Conservation (phyloP, 2,329 filamentous ascomycete species). For the Coniochaeta sp. region DNA sequence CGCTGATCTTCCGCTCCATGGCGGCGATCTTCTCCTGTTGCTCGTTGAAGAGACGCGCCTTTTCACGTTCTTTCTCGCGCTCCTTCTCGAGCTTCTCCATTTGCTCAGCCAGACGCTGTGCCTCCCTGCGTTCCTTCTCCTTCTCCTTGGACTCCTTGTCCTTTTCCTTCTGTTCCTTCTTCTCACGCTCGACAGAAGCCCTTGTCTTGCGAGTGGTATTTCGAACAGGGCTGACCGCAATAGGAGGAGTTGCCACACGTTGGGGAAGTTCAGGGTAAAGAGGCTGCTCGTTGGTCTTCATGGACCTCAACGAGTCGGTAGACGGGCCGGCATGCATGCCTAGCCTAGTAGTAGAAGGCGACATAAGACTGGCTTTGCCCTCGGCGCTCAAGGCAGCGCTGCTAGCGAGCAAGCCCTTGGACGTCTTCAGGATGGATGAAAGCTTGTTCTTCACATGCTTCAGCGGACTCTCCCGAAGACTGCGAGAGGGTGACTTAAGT, state of each 20-base stretch:
- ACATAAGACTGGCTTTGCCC: conserved; percentile 40
- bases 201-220: conserved; percentile 42
- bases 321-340: conserved; percentile 37
- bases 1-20: conserved; percentile 43
- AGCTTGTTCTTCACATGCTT: conserved; percentile 91
- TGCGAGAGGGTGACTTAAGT: conserved; percentile 49
- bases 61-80: conserved; percentile 63
- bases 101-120: conserved; percentile 53
- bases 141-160: conserved; percentile 46
- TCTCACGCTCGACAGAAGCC: conserved; percentile 54
- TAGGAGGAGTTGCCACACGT: conserved; percentile 22
- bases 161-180: conserved; percentile 54
- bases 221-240: conserved; percentile 35
- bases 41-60: conserved; percentile 52
- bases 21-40: conserved; percentile 47
- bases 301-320: conserved; percentile 38
- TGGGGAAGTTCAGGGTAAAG: conserved; percentile 40
- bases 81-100: conserved; percentile 58
- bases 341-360: conserved; percentile 42
- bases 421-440: conserved; percentile 83
- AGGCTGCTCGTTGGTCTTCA: conserved; percentile 27
- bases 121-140: conserved; percentile 47
- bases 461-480: conserved; percentile 66
- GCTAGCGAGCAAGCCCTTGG: conserved; percentile 78
- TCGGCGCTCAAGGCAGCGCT: conserved; percentile 59